Evolutionary conservation across 2,329 filamentous ascomycete genomes (phyloP), one percentile per base, ranked within the genome.

Genomic region (Aspergillus versicolor): DNA sequence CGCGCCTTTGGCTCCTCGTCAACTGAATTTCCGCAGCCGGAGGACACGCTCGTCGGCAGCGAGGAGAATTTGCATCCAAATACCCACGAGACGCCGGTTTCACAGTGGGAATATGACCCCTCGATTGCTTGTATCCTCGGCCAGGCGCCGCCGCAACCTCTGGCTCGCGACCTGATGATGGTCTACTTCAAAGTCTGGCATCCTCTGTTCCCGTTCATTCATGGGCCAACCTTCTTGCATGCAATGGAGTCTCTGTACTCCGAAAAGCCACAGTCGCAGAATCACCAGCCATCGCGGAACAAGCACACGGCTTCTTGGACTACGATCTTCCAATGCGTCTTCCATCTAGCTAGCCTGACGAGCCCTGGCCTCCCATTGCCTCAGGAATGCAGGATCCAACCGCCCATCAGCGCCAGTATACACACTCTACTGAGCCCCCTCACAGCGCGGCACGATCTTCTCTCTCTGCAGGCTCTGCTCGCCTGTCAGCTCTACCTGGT

Each of bases 171-270:
- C 40, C 69, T 82, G 2, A 73, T 81, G 51, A 77, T 80, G 66
- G 67, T 73, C 17, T 82, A 81, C 60, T 82, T 82, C 64, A 76
- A 73, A 61, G 71, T 76, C 9, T 82, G 80, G 79, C 81, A 83
- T 70, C 79, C 79, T 0, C 67, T 82, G 12, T 80, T 82, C 56
- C 81, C 81, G 0, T 82, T 82, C 58, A 62, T 82, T 4, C 79
- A 82, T 47, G 81, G 81, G 0, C 80, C 78, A 1, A 76, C 75
- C 1, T 81, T 82, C 47, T 62, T 82, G 22, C 71, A 75, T 32
- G 71, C 77, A 13, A 72, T 82, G 61, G 74, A 81, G 40, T 61
- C 63, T 11, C 69, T 81, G 41, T 81, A 81, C 61, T 66, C 65
- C 1, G 57, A 59, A n/a, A 34, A 42, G 17, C 46, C 51, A 13